Evolutionary conservation across 306 rosid species (phyloP).

Genomic region (Cyamopsis tetragonoloba): DNA sequence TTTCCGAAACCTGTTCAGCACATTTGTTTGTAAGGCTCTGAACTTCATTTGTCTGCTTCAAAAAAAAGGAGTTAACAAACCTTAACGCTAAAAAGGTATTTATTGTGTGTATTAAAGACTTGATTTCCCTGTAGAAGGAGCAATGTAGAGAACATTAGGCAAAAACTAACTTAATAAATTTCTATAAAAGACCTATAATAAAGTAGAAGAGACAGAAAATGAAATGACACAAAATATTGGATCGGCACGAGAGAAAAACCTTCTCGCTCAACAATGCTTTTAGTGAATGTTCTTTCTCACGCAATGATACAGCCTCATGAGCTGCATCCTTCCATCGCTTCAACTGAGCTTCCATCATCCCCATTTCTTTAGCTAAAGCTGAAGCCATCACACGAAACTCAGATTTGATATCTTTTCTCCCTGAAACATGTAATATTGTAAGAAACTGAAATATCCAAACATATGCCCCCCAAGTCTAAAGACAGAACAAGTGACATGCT

Average conservation of each 20-base stretch:
- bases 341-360: slow-evolving; percentile 87
- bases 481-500: slow-evolving; percentile 24
- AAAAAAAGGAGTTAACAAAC: slow-evolving; percentile 26
- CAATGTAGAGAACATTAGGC: slow-evolving; percentile 6
- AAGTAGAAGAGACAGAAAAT: slow-evolving; percentile 18
- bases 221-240: neutral
- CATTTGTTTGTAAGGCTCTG: slow-evolving; percentile 56
- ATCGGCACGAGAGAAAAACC: slow-evolving; percentile 43
- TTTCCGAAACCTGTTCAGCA: slow-evolving; percentile 60
- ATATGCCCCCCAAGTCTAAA: slow-evolving; percentile 20
- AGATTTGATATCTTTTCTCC: slow-evolving; percentile 83
- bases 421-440: slow-evolving; percentile 45
- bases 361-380: slow-evolving; percentile 92
- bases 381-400: slow-evolving; percentile 93
- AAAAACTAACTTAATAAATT: slow-evolving; percentile 21
- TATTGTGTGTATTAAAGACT: neutral
- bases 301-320: slow-evolving; percentile 67
- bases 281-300: slow-evolving; percentile 64
- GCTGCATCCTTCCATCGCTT: slow-evolving; percentile 91
- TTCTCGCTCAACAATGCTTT: slow-evolving; percentile 49
- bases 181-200: neutral
- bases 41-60: slow-evolving; percentile 53
- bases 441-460: slow-evolving; percentile 36
- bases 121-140: neutral
- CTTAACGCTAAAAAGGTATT: slow-evolving; percentile 7